phyloP scores from a whole-genome alignment of 768 basidiomycete genomes.

The Auriculariales sp. region DNA sequence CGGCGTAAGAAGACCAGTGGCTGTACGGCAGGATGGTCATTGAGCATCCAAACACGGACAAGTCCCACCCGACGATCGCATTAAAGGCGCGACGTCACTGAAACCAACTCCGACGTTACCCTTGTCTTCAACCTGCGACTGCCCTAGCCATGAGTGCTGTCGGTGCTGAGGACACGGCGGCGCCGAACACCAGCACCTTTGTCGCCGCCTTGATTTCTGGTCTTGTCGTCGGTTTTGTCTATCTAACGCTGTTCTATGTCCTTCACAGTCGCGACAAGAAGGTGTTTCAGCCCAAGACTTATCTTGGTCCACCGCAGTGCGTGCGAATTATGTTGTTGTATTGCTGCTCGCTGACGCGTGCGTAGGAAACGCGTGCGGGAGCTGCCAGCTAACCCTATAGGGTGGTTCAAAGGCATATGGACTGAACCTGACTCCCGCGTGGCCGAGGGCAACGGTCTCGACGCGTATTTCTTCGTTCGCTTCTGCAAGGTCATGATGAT shows the following conservation, averaged over 20 bases:
- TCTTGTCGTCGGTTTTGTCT: constrained; percentile 2
- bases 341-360: background rate
- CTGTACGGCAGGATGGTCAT: too few species aligned
- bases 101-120: constrained; percentile 29
- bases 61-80: constrained; percentile 60
- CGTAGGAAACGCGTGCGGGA: background rate
- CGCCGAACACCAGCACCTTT: constrained; percentile 2
- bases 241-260: constrained; percentile 3
- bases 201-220: constrained; percentile 3
- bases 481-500: constrained; percentile 75
- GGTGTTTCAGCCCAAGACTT: constrained; percentile 1
- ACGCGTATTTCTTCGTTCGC: constrained; percentile 89
- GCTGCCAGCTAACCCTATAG: background rate
- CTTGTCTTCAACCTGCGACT: constrained; percentile 60
- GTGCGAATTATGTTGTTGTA: background rate
- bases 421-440: constrained; percentile 4
- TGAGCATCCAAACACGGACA: too few species aligned
- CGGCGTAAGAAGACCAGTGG: too few species aligned
- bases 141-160: too few species aligned
- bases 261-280: constrained; percentile 1
- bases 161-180: constrained; percentile 3
- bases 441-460: constrained; percentile 46
- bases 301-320: constrained; percentile 1
- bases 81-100: constrained; percentile 19
- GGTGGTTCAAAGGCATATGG: constrained; percentile 2